Base-by-base conservation (phyloP, 306 rosid genomes). In the Crataegus laevigata region DNA sequence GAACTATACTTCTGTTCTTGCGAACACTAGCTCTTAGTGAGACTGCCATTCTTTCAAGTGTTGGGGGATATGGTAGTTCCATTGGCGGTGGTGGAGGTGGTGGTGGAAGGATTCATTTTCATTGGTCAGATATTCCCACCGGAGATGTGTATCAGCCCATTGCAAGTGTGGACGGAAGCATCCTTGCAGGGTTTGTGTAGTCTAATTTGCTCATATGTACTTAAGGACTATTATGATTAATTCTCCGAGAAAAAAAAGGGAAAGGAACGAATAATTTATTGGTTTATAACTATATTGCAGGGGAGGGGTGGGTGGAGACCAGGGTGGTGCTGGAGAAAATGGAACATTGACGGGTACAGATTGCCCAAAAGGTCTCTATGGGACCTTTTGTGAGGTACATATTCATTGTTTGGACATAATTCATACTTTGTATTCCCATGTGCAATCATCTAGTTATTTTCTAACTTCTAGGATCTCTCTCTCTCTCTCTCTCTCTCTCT, bases 101-200 rank as follows among this genome's bases (percentile, higher is more conserved):
- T 78, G 99, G 99, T 30, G 99, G 99, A 77, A 88, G 98, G 87
- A 84, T 96, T 84, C 99, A 96, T 81, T 92, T 96, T 78, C 98
- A 96, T 78, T 96, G 99, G 99, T 88, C 92, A 42, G 87, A 89
- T 82, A 90, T 96, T 82, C 91, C 99, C 54, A 90, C 90, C 21
- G 99, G 99, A 79, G 98, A 96, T 85, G 92, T 89, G 68, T 96
- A 92, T 85, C 94, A 81, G 93, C 96, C 99, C 75, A 89, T 96
- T 81, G 99, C 99, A 78, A 83, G 51, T 67, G 92, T 96, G 81
- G 62, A 85, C 62, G 99, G 99, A 75, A 84, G 47, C 81, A 90
- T 96, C 74, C 68, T 77, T 68, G 79, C 87, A 63, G 77, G 96
- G 99, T 96, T 83, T 34, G 90, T 58, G 54, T 69, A 10, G 58